A percentile compares a stretch with the other conserved stretches of the same genome.
Conservation (phyloP, 495 filamentous ascomycete genomes). For the Chaetomidium leptoderma region DNA sequence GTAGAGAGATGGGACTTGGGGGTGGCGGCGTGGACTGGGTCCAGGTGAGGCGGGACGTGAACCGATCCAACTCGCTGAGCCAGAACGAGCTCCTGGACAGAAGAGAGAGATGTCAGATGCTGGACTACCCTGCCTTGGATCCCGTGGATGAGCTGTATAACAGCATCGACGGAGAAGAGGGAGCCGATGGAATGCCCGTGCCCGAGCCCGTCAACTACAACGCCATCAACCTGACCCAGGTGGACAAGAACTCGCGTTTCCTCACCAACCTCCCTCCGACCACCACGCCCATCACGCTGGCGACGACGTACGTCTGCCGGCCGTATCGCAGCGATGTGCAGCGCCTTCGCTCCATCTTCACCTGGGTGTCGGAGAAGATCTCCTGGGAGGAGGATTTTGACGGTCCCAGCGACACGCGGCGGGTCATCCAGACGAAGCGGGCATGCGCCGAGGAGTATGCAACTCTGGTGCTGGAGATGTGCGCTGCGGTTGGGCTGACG, state of each 20-base stretch:
- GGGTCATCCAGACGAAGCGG: slow-evolving; percentile 77
- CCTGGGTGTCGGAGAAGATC: slow-evolving; percentile 92
- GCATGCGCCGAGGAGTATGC: slow-evolving; percentile 91
- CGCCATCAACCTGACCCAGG: slow-evolving; percentile 70
- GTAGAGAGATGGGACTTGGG: slow-evolving; percentile 65
- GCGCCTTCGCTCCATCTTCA: slow-evolving; percentile 87
- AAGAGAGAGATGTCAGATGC: slow-evolving; percentile 89
- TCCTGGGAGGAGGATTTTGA: slow-evolving; percentile 95
- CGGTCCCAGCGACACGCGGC: slow-evolving; percentile 66
- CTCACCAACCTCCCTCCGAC: slow-evolving; percentile 83
- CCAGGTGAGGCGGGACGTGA: slow-evolving; percentile 90
- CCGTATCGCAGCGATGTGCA: slow-evolving; percentile 95
- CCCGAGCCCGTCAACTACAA: slow-evolving; percentile 79
- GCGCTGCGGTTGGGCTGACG: slow-evolving; percentile 78
- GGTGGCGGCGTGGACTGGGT: slow-evolving; percentile 80
- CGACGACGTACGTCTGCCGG: slow-evolving; percentile 87
- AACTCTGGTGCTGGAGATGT: slow-evolving; percentile 88
- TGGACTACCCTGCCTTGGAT: slow-evolving; percentile 82
- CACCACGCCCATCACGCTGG: slow-evolving; percentile 77
- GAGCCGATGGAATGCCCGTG: slow-evolving; percentile 75
- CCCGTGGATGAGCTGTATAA: slow-evolving; percentile 84
- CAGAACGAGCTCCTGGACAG: slow-evolving; percentile 80
- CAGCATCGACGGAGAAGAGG: slow-evolving; percentile 86
- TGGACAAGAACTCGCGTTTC: slow-evolving; percentile 95
- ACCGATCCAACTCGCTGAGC: slow-evolving; percentile 88